phyloP scores from a whole-genome alignment of 257 asterid genomes.

The Solanum ahanhuiri region DNA sequence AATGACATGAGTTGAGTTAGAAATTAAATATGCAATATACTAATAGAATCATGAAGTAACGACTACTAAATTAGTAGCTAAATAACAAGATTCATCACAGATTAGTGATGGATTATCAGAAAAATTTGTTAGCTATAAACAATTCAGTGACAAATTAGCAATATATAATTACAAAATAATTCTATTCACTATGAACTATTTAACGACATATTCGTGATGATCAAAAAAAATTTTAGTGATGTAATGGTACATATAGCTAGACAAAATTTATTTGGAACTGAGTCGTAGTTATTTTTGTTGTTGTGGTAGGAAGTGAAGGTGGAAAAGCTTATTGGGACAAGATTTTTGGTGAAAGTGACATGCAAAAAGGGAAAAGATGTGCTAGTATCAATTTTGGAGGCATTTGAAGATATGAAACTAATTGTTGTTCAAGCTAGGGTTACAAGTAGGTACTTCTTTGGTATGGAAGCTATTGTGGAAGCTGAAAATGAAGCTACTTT shows the following conservation, averaged over 20 bases:
- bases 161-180: no score
- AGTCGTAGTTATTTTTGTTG: neutral
- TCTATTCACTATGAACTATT: neutral
- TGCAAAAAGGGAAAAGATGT: slow-evolving; percentile 51
- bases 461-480: slow-evolving; percentile 61
- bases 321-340: slow-evolving; percentile 43
- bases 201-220: neutral
- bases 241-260: neutral
- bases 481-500: slow-evolving; percentile 11
- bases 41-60: neutral
- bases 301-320: slow-evolving; percentile 57
- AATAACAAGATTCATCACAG: neutral
- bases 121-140: neutral
- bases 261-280: neutral
- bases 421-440: slow-evolving; percentile 36
- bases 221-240: neutral
- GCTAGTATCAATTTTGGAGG: slow-evolving; percentile 42
- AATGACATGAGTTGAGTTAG: neutral
- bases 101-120: neutral
- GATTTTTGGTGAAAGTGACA: slow-evolving; percentile 29
- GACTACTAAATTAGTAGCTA: neutral
- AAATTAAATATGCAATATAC: no score
- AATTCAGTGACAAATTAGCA: neutral
- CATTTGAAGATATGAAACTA: slow-evolving; percentile 46
- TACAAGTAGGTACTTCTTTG: slow-evolving; percentile 36